phyloP scores from a whole-genome alignment of 129 eudicot genomes.

The Silybum marianum region DNA sequence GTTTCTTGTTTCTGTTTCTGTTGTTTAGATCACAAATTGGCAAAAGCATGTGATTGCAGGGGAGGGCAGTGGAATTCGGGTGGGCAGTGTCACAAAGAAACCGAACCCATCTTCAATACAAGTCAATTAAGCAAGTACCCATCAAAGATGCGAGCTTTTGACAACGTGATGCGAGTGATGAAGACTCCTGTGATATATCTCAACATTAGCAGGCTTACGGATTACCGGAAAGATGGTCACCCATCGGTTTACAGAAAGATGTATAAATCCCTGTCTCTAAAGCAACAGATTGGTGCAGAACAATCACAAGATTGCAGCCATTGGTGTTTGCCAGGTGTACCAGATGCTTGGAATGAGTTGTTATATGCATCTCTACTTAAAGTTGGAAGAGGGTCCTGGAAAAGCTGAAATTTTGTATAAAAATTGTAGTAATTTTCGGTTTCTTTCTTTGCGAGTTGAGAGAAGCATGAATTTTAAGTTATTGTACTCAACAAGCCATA shows the following conservation, averaged over 20 bases:
- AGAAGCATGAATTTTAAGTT: not conserved
- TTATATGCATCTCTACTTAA: constrained; percentile 75
- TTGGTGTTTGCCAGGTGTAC: constrained; percentile 98
- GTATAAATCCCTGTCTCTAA: constrained; percentile 31
- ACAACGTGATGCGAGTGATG: constrained; percentile 56
- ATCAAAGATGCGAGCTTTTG: constrained; percentile 73
- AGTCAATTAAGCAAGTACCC: constrained; percentile 63
- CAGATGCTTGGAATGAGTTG: constrained; percentile 92
- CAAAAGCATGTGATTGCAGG: constrained; percentile 44
- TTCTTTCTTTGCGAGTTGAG: not conserved
- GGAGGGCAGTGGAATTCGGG: constrained; percentile 97
- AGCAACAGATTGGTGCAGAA: constrained; percentile 47
- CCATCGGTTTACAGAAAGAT: constrained; percentile 76
- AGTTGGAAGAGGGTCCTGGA: constrained; percentile 62
- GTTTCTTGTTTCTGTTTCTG: not conserved
- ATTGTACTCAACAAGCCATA: not conserved
- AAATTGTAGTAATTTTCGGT: constrained; percentile 18
- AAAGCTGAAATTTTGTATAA: constrained; percentile 27
- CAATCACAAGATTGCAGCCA: constrained; percentile 91
- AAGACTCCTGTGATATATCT: constrained; percentile 70
- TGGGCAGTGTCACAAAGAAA: constrained; percentile 92
- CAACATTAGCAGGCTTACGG: constrained; percentile 83
- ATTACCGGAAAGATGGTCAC: constrained; percentile 88
- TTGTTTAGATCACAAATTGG: not conserved
- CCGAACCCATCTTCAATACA: constrained; percentile 66